Evolutionary conservation across 441 rosid genomes (phyloP).

Genomic region (Aleurites moluccanus): DNA sequence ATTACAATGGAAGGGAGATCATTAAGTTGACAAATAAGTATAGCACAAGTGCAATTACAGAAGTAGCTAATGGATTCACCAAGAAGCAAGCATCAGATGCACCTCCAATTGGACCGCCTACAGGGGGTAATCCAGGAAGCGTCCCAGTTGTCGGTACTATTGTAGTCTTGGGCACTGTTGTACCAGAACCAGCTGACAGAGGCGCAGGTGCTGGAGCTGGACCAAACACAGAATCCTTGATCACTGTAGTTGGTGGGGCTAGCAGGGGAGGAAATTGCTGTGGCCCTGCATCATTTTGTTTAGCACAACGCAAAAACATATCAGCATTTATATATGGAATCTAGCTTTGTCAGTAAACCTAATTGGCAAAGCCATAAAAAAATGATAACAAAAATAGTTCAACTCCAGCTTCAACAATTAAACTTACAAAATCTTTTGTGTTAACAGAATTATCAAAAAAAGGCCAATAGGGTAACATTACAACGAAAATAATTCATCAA

Average conservation of each 20-base stretch:
- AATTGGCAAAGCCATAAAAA: not conserved
- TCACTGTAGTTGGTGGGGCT: constrained; percentile 74
- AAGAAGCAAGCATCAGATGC: constrained; percentile 42
- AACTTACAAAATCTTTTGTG: not conserved
- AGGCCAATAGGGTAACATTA: not conserved
- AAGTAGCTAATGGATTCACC: constrained; percentile 34
- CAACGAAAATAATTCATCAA: not conserved
- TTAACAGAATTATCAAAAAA: not conserved
- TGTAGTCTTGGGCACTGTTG: constrained; percentile 43
- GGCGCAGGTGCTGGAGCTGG: constrained; percentile 71
- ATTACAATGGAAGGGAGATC: constrained; percentile 34
- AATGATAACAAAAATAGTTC: not conserved
- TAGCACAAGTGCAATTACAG: constrained; percentile 30
- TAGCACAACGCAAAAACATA: constrained; percentile 8
- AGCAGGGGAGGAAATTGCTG: constrained; percentile 66
- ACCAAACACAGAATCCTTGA: constrained; percentile 42
- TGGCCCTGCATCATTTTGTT: constrained; percentile 51
- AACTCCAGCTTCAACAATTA: not conserved
- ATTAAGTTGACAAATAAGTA: constrained; percentile 36
- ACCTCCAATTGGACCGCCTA: constrained; percentile 58
- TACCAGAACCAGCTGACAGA: constrained; percentile 33
- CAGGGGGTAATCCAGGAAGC: constrained; percentile 54
- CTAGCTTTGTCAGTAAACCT: not conserved
- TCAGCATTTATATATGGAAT: not conserved
- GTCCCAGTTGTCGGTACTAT: constrained; percentile 54